A percentile compares a stretch with the other conserved stretches of the same genome.
phyloP scores from a whole-genome alignment of 1,284 basidiomycete genomes.

The Fomes fomentarius region DNA sequence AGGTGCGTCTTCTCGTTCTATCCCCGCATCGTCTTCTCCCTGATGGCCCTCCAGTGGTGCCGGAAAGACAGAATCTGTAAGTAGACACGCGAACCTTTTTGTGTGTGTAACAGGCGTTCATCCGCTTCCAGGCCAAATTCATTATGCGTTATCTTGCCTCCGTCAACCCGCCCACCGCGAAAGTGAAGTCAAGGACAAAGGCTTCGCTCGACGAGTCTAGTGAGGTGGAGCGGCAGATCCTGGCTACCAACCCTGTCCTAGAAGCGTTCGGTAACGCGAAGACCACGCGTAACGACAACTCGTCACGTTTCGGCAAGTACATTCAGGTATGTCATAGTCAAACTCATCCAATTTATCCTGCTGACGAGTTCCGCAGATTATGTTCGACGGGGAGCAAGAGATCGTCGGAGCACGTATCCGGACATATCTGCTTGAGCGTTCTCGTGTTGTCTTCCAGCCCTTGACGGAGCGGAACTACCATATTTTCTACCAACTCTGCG shows the following conservation, averaged over 20 bases:
- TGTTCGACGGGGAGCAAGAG: conserved; percentile 94
- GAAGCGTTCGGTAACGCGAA: conserved; percentile 99
- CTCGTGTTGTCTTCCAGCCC: conserved; percentile 97
- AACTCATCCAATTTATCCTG: not conserved
- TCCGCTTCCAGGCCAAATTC: conserved; percentile 81
- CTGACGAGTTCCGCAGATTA: conserved; percentile 62
- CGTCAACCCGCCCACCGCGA: conserved; percentile 83
- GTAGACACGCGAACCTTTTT: conserved; percentile 26
- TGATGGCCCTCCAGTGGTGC: conserved; percentile 73
- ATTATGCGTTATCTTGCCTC: conserved; percentile 99
- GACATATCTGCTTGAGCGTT: conserved; percentile 97
- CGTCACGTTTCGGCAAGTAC: conserved; percentile 98
- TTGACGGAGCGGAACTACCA: conserved; percentile 98
- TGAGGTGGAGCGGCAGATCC: conserved; percentile 95
- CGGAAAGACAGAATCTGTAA: conserved; percentile 96
- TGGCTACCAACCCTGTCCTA: conserved; percentile 98
- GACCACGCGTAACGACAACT: conserved; percentile 99
- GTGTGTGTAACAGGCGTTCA: conserved; percentile 5
- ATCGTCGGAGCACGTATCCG: conserved; percentile 98
- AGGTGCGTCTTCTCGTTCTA: conserved; percentile 57
- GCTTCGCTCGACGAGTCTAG: conserved; percentile 80
- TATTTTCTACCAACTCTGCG: conserved; percentile 99
- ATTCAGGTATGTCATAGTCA: conserved; percentile 75
- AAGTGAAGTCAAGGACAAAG: conserved; percentile 68
- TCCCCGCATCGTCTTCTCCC: conserved; percentile 20